Evolutionary conservation across 1,284 basidiomycete species (phyloP).

Genomic region (Uromyces viciae-fabae): DNA sequence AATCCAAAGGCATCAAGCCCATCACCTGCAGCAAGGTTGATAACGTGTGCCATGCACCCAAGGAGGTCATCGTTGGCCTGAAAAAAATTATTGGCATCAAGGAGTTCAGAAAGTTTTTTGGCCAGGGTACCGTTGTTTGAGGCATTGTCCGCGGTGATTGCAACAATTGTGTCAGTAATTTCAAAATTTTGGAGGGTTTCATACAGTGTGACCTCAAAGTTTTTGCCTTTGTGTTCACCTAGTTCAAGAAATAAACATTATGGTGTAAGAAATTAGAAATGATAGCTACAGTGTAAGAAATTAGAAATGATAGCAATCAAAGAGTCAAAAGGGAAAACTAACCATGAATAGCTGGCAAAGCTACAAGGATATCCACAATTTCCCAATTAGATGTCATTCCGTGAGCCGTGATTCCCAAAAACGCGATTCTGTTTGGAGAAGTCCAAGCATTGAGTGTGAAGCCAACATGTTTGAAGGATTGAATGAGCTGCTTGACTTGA

Average conservation of each 20-base stretch:
- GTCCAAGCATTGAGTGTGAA: constrained; percentile 9
- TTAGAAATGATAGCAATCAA: no score
- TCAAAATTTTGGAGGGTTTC: background rate
- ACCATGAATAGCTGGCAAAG: background rate
- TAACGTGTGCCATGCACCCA: background rate
- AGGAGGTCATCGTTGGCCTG: background rate
- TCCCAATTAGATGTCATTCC: background rate
- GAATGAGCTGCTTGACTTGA: background rate
- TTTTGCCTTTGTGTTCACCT: no score
- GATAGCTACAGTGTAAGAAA: no score
- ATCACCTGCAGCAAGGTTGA: constrained; percentile 8
- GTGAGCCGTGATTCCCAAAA: constrained; percentile 1
- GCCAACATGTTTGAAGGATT: background rate
- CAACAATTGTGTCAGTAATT: background rate
- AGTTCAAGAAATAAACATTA: no score
- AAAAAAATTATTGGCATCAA: no score
- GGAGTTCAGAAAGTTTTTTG: background rate
- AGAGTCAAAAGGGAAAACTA: no score
- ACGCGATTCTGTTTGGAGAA: background rate
- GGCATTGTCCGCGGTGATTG: background rate
- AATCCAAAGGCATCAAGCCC: no score
- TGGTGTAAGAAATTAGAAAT: no score
- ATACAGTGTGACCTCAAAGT: background rate
- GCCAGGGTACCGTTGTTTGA: background rate
- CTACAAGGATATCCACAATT: background rate